Base-by-base conservation (phyloP, 306 rosid species). In the Crotalaria pallida region DNA sequence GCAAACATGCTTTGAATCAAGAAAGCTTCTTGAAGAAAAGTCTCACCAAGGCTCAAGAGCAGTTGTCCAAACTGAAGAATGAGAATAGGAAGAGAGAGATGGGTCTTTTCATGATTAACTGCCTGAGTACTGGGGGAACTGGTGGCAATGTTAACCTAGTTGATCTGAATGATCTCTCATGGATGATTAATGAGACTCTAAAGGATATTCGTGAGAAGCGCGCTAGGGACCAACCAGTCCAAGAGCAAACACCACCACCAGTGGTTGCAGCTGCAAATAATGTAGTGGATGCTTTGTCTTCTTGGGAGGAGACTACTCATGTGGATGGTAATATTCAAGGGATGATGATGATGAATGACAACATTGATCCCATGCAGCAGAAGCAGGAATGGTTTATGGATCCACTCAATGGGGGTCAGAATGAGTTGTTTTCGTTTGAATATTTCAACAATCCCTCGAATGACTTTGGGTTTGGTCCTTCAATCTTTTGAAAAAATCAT, bases 1-100 rank as follows among this genome's bases (percentile, higher is more conserved):
- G 67, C 26, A 74, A 77, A 69, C n/a, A 82, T 74, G 86, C 31
- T 26, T 1, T 69, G 36, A 52, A 58, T 33, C 75, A 82, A 1
- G 73, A 78, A 62, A 65, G 49, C 9, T 78, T 64, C 24, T 29
- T 75, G 45, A 71, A 5, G 36, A 58, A 78, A 17, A 21, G 45
- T n/a, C 26, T 75, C 22, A n/a, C 4, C 4, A 79, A 79, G 31
- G 4, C 43, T 0, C 52, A 71, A n/a, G 79, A 75, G 4, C 74
- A 75, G 9, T 11, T 74, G n/a, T 51, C 41, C 27, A 74, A 73
- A 34, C 2, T n/a, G 13, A 73, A 4, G 56, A 49, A 38, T 17
- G 64, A 44, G 1, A 81, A 68, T 5, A 31, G 50, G 38, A 73
- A 34, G 29, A 69, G 62, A 7, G 76, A 82, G 62, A 53, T 71